Evolutionary conservation across 192 early-diverging fungal genomes (phyloP).

Genomic region (Backusella macrospora): DNA sequence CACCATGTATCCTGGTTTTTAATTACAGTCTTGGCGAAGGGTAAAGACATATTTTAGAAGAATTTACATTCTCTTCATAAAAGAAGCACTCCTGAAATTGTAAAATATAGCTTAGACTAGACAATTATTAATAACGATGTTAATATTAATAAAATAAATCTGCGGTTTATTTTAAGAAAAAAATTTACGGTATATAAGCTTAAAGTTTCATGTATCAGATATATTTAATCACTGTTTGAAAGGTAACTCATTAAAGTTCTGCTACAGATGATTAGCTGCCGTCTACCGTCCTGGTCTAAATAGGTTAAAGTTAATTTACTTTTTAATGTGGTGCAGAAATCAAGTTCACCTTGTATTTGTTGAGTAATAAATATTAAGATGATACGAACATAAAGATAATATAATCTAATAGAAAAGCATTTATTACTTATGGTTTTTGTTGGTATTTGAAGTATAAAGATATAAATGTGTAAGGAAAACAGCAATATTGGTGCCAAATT

Average conservation of each 20-base stretch:
- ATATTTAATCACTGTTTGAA: not conserved
- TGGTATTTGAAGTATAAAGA: not conserved
- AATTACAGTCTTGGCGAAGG: constrained; percentile 1
- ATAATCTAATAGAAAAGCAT: not conserved
- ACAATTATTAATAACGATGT: too few species aligned
- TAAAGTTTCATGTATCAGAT: not conserved
- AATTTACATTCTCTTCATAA: not conserved
- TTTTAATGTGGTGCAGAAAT: constrained; percentile 14
- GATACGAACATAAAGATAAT: not conserved
- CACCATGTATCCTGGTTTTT: not conserved
- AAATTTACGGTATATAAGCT: not conserved
- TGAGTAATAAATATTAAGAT: not conserved
- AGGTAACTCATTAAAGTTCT: not conserved
- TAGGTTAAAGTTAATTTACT: constrained; percentile 1
- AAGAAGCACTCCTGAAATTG: not conserved
- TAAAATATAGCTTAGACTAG: not conserved
- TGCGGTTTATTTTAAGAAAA: not conserved
- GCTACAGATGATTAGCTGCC: not conserved
- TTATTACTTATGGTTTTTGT: not conserved
- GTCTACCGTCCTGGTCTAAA: not conserved
- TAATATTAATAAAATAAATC: too few species aligned
- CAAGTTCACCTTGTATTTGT: not conserved
- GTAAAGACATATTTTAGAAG: not conserved
- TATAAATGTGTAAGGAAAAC: not conserved
- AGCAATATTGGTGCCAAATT: not conserved